phyloP scores from a whole-genome alignment of 2,329 filamentous ascomycete species.

The Aureobasidium zeae region DNA sequence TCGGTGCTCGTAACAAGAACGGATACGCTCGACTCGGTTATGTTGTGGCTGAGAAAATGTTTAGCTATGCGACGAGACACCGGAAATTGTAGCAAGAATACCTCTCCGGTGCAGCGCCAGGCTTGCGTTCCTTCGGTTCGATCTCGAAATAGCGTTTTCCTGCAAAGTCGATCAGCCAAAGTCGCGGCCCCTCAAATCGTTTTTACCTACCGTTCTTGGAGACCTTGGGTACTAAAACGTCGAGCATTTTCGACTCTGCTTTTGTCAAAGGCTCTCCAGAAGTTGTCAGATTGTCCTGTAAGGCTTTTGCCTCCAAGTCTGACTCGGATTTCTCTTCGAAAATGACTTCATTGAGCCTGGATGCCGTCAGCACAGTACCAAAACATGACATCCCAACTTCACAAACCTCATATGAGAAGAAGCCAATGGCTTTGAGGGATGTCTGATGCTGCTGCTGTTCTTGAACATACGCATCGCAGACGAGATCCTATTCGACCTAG shows the following conservation, averaged over 20 bases:
- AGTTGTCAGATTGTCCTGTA: background rate
- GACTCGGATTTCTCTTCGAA: background rate
- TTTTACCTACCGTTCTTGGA: constrained; percentile 26
- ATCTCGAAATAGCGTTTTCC: constrained; percentile 18
- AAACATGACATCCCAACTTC: background rate
- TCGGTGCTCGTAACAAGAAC: constrained; percentile 25
- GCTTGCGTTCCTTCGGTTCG: background rate
- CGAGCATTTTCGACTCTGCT: constrained; percentile 18
- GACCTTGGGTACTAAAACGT: constrained; percentile 27
- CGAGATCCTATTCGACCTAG: constrained; percentile 20
- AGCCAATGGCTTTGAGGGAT: constrained; percentile 16
- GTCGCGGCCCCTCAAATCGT: background rate
- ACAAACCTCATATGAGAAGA: constrained; percentile 22
- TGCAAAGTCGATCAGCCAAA: background rate
- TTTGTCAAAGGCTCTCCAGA: constrained; percentile 8
- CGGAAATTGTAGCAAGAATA: background rate
- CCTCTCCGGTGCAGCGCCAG: background rate
- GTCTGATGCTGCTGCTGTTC: constrained; percentile 16
- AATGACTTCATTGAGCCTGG: constrained; percentile 7
- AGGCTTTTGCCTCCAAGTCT: background rate
- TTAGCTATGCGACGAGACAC: background rate
- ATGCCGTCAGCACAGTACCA: background rate
- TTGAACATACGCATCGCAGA: constrained; percentile 27
- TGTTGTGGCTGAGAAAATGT: constrained; percentile 19
- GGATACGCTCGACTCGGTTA: constrained; percentile 27